Evolutionary conservation across 345 rosid genomes (phyloP), one percentile per base, ranked within the genome.

Genomic region (Eutrema heterophyllum): DNA sequence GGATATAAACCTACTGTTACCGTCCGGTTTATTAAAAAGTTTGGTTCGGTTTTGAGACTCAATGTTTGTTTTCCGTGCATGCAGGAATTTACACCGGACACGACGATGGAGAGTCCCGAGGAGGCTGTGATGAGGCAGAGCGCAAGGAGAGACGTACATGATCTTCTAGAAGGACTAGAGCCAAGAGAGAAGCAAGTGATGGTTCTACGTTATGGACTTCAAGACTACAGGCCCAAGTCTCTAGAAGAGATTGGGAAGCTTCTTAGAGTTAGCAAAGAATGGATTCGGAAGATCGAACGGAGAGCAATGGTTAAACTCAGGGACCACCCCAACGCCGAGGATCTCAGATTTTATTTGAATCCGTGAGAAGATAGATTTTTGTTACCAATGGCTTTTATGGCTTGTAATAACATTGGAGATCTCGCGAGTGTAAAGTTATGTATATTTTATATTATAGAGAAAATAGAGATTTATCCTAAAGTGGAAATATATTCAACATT

Each of bases 221-320:
- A 66, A 24, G 87, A 81, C 69, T 72, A 82, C 27, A 86, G 64
- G 67, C 87, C 89, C 0, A 83, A 73, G 84, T 87, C 98, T 2
- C 87, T 93, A 0, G 95, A 83, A 79, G 93, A 90, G 84, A 88
- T 85, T 33, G 97, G 97, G 45, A 85, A 76, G 84, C 62, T 71
- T 24, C 82, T 87, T 63, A 71, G 61, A 4, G 93, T 90, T 35
- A 93, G 95, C 85, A 92, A 92, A 81, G 95, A 92, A 75, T 88
- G 96, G 95, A 85, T 90, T 51, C 80, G 96, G 78, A 84, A 74
- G 78, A 79, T 88, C 32, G 89, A 92, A 85, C 81, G 82, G 75
- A 84, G 85, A 82, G 95, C 86, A 21, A 72, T 86, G 78, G 70
- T 74, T 12, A 86, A 85, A 79, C 77, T 92, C 50, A 81, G 85